phyloP scores from a whole-genome alignment of 2,329 filamentous ascomycete species.

The Decorospora gaudefroyi region DNA sequence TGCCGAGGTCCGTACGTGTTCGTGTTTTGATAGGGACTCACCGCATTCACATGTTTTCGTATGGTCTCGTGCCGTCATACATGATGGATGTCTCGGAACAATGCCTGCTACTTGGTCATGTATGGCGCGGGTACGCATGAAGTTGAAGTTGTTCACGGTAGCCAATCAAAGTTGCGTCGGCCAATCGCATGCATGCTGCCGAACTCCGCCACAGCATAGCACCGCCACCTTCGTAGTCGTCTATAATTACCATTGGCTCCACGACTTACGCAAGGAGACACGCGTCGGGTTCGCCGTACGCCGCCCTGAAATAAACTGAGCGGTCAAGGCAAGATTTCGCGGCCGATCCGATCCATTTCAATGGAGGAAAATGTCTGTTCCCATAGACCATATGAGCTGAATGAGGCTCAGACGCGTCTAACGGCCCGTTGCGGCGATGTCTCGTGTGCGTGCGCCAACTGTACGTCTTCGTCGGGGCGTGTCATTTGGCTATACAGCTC shows the following conservation, averaged over 20 bases:
- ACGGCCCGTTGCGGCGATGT: background rate
- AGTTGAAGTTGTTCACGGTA: no score
- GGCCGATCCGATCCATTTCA: slow-evolving; percentile 1
- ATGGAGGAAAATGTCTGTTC: background rate
- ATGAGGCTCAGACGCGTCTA: slow-evolving; percentile 5
- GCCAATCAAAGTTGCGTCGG: background rate
- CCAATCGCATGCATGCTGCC: slow-evolving; percentile 4
- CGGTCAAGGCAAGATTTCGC: background rate
- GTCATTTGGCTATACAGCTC: no score
- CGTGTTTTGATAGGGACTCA: no score
- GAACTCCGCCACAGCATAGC: slow-evolving; percentile 2
- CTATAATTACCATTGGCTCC: slow-evolving; percentile 11
- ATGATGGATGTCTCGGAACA: no score
- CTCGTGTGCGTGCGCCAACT: no score
- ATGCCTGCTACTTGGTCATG: no score
- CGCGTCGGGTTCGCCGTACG: slow-evolving; percentile 2
- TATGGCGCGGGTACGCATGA: no score
- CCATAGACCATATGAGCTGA: background rate
- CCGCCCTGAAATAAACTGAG: background rate
- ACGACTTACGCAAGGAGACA: slow-evolving; percentile 7
- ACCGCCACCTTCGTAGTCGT: slow-evolving; percentile 5
- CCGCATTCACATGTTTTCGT: no score
- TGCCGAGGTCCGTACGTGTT: no score
- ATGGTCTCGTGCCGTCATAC: no score
- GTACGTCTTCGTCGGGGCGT: no score